Evolutionary conservation across 495 filamentous ascomycete species (phyloP).

Genomic region (Pyrenula aspistea): DNA sequence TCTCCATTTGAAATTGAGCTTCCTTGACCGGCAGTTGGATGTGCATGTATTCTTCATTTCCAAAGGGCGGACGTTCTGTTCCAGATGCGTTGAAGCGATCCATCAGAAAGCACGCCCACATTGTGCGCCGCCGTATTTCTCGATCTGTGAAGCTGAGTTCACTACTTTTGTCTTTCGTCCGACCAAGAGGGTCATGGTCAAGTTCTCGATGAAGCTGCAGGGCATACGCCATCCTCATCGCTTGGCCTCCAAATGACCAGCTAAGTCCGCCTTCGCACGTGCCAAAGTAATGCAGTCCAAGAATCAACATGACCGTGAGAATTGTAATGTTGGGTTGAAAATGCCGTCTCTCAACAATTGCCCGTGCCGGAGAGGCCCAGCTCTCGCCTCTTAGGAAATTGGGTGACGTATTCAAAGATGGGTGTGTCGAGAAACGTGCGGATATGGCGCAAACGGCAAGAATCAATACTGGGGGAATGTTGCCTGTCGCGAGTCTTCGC

Average conservation of each 20-base stretch:
- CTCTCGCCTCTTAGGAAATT: slow-evolving; percentile 84
- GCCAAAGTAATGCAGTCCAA: slow-evolving; percentile 91
- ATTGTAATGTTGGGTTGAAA: slow-evolving; percentile 96
- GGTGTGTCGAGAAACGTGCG: slow-evolving; percentile 91
- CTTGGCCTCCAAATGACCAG: slow-evolving; percentile 91
- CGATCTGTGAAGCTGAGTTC: slow-evolving; percentile 82
- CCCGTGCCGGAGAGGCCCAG: slow-evolving; percentile 75
- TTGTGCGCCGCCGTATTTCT: slow-evolving; percentile 82
- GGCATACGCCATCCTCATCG: slow-evolving; percentile 92
- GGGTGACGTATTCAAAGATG: slow-evolving; percentile 68
- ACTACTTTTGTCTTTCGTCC: slow-evolving; percentile 46
- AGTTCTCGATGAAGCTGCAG: slow-evolving; percentile 88
- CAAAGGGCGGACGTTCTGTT: slow-evolving; percentile 85
- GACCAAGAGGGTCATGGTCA: slow-evolving; percentile 65
- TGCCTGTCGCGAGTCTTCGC: slow-evolving; percentile 59
- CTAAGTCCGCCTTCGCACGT: slow-evolving; percentile 93
- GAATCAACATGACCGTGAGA: slow-evolving; percentile 72
- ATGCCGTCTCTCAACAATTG: slow-evolving; percentile 74
- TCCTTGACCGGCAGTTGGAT: slow-evolving; percentile 89
- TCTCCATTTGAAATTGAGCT: slow-evolving; percentile 79
- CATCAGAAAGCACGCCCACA: slow-evolving; percentile 98
- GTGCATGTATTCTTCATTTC: slow-evolving; percentile 76
- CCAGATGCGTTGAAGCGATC: slow-evolving; percentile 95
- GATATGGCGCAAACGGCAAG: slow-evolving; percentile 88
- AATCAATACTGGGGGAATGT: slow-evolving; percentile 72